Conservation (phyloP, 1,284 basidiomycete species). For the Melampsora larici-populina region DNA sequence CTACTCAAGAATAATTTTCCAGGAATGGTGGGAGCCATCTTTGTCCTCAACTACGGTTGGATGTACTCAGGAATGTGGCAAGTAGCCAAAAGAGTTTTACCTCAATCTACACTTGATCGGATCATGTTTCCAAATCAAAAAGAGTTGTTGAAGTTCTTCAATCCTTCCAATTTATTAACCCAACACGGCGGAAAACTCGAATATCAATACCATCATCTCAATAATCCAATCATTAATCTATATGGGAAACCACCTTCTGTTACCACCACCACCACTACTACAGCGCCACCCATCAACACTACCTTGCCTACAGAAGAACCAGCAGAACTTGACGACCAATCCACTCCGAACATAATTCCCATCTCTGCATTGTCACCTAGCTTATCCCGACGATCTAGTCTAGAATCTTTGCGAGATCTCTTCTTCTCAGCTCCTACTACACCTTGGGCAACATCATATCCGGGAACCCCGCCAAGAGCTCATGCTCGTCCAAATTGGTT, state of each 20-base stretch:
- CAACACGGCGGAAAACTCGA: conserved; percentile 49
- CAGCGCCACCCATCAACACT: background rate
- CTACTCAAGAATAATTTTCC: conserved; percentile 65
- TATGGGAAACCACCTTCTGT: background rate
- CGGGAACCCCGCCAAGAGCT: conserved; percentile 2
- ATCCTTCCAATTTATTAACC: conserved; percentile 58
- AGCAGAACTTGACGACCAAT: background rate
- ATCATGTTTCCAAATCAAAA: conserved; percentile 68
- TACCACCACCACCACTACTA: background rate
- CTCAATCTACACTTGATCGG: conserved; percentile 65
- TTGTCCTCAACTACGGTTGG: conserved; percentile 79
- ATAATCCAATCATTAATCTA: conserved; percentile 14
- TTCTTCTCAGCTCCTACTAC: conserved; percentile 37
- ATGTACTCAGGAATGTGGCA: conserved; percentile 72
- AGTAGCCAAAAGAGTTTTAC: conserved; percentile 69
- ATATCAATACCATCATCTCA: conserved; percentile 45
- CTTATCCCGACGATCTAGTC: conserved; percentile 11
- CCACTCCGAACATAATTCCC: no score
- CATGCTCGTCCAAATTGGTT: conserved; percentile 23
- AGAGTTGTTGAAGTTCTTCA: conserved; percentile 64
- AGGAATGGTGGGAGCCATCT: conserved; percentile 73
- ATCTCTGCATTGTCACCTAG: background rate
- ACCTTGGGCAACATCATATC: conserved; percentile 18
- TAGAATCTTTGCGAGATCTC: conserved; percentile 32
- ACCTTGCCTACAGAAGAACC: background rate